Evolutionary conservation across 164 flowering plant genomes (phyloP), one percentile per base, ranked within the genome.

Genomic region (Tetrastigma voinierianum): DNA sequence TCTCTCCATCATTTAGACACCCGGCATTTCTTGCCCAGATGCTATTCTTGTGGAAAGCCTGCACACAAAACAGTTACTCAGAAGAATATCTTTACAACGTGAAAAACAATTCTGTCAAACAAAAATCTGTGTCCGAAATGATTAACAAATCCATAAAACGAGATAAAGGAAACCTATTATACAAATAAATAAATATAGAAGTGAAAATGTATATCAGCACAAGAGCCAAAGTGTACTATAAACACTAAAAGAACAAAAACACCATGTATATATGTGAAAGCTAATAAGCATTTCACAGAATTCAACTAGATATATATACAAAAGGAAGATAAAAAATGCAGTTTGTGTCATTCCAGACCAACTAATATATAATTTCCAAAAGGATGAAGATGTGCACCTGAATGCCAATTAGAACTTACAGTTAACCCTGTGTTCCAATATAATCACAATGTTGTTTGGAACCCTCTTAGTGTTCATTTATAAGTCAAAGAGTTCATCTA

Each of bases 41-140:
- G 52, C 74, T 64, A 66, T 75, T 79, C 10, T 64, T 70, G 70
- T 79, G 81, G 24, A 77, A 82, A 68, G 85, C 75, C 85, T 76
- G 73, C 54, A 47, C 40, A 32, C 6, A 67, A 24, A 20, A n/a
- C 16, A 21, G 4, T 10, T n/a, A 23, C 8, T 65, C 13, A 52
- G 24, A 59, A 46, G 2, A 57, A 23, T 40, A 68, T 20, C 25
- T 51, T 63, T 24, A 44, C 16, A 54, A 58, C 32, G 16, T n/a
- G 40, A 61, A 48, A 13, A 1, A 44, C 54, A 55, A 46, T 51
- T 56, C 2, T 20, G 23, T 57, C 45, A 57, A 16, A 19, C 16
- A 53, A 44, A 21, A 69, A 46, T 9, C 40, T n/a, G 18, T 43
- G 23, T 18, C 16, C 54, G 15, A 18, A 17, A 59, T 17, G 5